phyloP scores from a whole-genome alignment of 2,329 filamentous ascomycete genomes.

The Penicillium janthinellum region DNA sequence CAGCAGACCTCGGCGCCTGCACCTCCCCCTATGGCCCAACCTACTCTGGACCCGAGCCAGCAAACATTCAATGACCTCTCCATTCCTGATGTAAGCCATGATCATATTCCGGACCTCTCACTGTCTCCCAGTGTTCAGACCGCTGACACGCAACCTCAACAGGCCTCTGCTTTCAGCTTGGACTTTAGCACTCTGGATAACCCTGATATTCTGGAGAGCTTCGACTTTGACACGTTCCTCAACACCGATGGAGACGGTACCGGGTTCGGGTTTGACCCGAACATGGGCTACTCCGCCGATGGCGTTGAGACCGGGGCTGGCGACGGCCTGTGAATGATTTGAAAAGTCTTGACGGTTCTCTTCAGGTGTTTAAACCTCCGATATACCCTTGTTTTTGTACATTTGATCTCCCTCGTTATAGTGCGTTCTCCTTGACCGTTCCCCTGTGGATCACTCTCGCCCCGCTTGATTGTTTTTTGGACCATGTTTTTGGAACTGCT shows the following conservation, averaged over 20 bases:
- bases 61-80: constrained; percentile 37
- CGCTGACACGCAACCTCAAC: constrained; percentile 20
- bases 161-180: constrained; percentile 42
- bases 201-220: constrained; percentile 54
- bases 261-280: constrained; percentile 48
- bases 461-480: constrained; percentile 11
- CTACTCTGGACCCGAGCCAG: constrained; percentile 36
- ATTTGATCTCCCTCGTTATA: constrained; percentile 32
- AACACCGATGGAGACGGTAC: constrained; percentile 55
- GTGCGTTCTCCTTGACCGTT: constrained; percentile 25
- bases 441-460: constrained; percentile 20
- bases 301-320: constrained; percentile 48
- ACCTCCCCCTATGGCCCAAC: constrained; percentile 39
- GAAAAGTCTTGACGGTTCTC: constrained; percentile 35
- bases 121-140: not conserved
- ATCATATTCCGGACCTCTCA: not conserved
- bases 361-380: constrained; percentile 36
- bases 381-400: constrained; percentile 46
- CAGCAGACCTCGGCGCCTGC: constrained; percentile 41
- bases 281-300: constrained; percentile 41
- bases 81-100: constrained; percentile 41
- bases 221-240: constrained; percentile 69
- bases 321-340: constrained; percentile 41
- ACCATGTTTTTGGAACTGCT: constrained; percentile 15
- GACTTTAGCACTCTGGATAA: constrained; percentile 51